These are phyloP conservation scores for Pseudoneurospora amorphoporcata DNA, from an alignment of 495 filamentous ascomycete species.

Conservation along the genomic window DNA sequence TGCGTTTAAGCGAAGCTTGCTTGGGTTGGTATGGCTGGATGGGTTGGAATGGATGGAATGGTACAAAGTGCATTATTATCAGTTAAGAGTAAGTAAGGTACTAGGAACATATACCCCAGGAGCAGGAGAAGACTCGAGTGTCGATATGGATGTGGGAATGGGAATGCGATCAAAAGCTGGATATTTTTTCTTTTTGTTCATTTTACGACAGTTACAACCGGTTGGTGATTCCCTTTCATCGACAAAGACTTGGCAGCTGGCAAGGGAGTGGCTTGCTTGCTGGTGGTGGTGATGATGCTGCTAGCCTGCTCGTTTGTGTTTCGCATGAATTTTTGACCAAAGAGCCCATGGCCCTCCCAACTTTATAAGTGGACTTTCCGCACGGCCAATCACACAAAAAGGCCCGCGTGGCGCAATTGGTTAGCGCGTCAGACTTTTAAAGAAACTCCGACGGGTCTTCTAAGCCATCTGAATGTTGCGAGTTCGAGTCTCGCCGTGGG, in stretches of 20 bases:
- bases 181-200: background rate
- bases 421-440: slow-evolving; percentile 3
- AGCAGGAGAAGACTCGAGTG: background rate
- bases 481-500: slow-evolving; percentile 4
- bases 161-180: background rate
- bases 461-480: slow-evolving; percentile 2
- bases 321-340: background rate
- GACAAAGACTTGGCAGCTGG: background rate
- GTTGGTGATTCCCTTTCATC: background rate
- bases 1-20: background rate
- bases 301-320: background rate
- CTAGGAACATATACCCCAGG: background rate
- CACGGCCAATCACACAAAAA: background rate
- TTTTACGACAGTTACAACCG: background rate
- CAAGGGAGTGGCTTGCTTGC: background rate
- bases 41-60: background rate
- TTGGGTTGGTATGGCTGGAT: background rate
- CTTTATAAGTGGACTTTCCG: background rate
- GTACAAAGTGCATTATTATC: background rate
- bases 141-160: background rate
- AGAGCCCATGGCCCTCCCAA: background rate
- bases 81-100: background rate
- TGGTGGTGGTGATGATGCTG: background rate
- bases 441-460: background rate
- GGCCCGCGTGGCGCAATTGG: background rate